phyloP scores from a whole-genome alignment of 495 filamentous ascomycete genomes.

The Neurospora sp. region DNA sequence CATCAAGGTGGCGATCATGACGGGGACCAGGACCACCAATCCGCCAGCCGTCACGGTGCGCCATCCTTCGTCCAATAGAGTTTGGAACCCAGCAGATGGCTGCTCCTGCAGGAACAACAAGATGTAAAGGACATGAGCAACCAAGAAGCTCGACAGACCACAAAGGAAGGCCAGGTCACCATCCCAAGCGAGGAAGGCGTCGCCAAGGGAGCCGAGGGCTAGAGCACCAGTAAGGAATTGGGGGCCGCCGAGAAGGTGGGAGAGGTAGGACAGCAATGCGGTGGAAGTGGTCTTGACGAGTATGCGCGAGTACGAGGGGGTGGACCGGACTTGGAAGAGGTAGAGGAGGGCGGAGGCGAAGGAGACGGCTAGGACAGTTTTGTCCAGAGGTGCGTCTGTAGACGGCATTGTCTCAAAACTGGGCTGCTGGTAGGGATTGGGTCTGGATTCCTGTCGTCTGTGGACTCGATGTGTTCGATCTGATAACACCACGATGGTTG shows the following conservation, averaged over 20 bases:
- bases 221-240: constrained; percentile 9
- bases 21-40: constrained; percentile 1
- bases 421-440: not conserved
- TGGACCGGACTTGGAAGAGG: constrained; percentile 6
- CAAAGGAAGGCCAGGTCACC: constrained; percentile 13
- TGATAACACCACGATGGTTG: not conserved
- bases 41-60: not conserved
- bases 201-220: constrained; percentile 14
- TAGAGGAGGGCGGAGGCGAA: constrained; percentile 10
- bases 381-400: not conserved
- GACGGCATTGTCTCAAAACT: too few relatives aligned
- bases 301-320: constrained; percentile 9
- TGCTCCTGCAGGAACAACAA: constrained; percentile 6
- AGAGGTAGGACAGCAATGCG: constrained; percentile 10
- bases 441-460: not conserved
- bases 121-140: constrained; percentile 18
- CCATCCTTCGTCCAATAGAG: not conserved
- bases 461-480: not conserved
- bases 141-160: constrained; percentile 18
- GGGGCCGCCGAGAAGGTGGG: constrained; percentile 2
- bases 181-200: constrained; percentile 19
- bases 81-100: not conserved
- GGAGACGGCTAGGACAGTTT: constrained; percentile 12
- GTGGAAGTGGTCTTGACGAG: constrained; percentile 18
- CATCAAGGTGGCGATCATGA: constrained; percentile 10